Conservation (phyloP, 345 rosid genomes). For the Lumnitzera littorea region DNA sequence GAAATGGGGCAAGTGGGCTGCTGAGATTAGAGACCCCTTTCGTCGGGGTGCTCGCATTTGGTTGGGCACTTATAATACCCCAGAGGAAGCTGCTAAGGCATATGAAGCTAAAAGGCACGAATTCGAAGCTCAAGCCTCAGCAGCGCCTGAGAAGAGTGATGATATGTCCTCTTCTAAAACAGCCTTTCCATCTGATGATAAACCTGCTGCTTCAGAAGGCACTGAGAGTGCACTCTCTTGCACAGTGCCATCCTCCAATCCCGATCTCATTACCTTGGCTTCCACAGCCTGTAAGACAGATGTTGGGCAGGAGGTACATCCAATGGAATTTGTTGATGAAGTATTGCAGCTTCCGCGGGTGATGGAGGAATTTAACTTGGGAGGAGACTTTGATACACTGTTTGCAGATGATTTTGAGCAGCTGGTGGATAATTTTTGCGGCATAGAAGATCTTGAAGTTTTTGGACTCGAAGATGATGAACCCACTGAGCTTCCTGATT, state of each 20-base stretch:
- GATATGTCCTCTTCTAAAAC: constrained; percentile 13
- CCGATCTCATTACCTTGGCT: constrained; percentile 39
- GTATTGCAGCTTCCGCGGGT: constrained; percentile 19
- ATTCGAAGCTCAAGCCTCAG: constrained; percentile 28
- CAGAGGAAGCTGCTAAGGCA: constrained; percentile 73
- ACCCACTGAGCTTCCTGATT: constrained; percentile 72
- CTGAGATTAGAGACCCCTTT: constrained; percentile 73
- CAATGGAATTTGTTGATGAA: constrained; percentile 37
- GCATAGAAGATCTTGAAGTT: constrained; percentile 46
- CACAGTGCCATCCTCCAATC: constrained; percentile 41
- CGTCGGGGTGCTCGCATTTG: constrained; percentile 41
- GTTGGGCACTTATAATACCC: constrained; percentile 72
- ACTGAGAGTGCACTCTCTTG: constrained; percentile 42
- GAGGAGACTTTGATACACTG: constrained; percentile 28
- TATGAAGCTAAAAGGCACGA: constrained; percentile 56
- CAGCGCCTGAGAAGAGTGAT: constrained; percentile 6
- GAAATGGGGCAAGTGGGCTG: constrained; percentile 94
- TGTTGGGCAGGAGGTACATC: constrained; percentile 32
- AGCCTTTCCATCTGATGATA: too few species aligned
- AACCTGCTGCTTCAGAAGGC: constrained; percentile 25
- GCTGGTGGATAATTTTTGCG: constrained; percentile 40
- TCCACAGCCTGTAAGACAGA: constrained; percentile 14
- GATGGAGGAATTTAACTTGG: constrained; percentile 33
- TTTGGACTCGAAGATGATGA: constrained; percentile 35
- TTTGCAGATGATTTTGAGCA: constrained; percentile 42